A percentile compares a stretch with the other conserved stretches of the same genome.
Conservation (phyloP, 495 filamentous ascomycete species). For the Bacidia rubella region DNA sequence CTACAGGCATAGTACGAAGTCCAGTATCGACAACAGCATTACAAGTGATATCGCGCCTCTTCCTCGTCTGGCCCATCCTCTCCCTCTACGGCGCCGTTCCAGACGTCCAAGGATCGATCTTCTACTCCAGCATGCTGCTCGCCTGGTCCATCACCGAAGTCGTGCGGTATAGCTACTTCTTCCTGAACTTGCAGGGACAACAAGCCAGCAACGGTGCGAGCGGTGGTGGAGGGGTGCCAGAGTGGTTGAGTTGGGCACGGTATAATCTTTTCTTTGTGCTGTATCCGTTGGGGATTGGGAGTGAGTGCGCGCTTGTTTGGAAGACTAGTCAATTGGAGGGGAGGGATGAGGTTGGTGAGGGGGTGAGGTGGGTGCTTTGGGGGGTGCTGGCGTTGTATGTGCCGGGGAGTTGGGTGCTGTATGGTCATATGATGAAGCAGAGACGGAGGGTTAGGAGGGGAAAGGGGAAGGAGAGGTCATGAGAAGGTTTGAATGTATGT, state of each 20-base stretch:
- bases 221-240: conserved; percentile 40
- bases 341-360: conserved; percentile 14
- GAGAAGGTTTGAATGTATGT: background rate
- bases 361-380: conserved; percentile 42
- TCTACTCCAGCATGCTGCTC: conserved; percentile 56
- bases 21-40: conserved; percentile 75
- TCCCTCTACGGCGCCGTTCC: conserved; percentile 41
- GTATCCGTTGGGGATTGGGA: conserved; percentile 80
- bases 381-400: conserved; percentile 62
- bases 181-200: conserved; percentile 51
- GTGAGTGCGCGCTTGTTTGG: conserved; percentile 69
- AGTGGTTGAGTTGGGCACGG: conserved; percentile 63
- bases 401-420: conserved; percentile 77
- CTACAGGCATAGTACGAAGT: conserved; percentile 62
- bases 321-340: conserved; percentile 28
- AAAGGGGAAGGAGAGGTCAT: conserved; percentile 23
- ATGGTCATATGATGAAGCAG: conserved; percentile 89
- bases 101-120: conserved; percentile 20
- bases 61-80: conserved; percentile 74
- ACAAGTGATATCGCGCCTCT: conserved; percentile 70
- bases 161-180: conserved; percentile 80
- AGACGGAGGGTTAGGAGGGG: conserved; percentile 58
- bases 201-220: too few relatives aligned
- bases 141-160: conserved; percentile 84
- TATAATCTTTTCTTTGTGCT: conserved; percentile 90